These are phyloP conservation scores for Murraya koenigii DNA, from an alignment of 345 rosid species.

Conservation along the genomic window DNA sequence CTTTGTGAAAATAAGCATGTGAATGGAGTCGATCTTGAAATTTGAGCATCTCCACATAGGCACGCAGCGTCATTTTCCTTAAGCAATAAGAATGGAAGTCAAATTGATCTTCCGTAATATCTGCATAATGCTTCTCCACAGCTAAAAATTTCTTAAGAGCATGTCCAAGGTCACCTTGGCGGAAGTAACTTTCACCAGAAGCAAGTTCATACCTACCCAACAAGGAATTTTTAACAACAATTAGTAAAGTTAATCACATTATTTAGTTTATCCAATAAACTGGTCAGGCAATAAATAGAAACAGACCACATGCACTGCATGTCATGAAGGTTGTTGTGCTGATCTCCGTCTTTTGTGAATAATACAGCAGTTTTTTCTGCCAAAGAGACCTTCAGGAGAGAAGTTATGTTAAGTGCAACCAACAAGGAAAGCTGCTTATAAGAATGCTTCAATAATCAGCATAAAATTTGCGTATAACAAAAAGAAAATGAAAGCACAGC, in stretches of 20 bases:
- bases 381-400: conserved; percentile 61
- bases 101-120: conserved; percentile 96
- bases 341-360: conserved; percentile 98
- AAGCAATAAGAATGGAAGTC: conserved; percentile 99
- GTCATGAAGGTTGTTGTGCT: conserved; percentile 97
- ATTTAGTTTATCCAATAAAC: conserved; percentile 10
- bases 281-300: conserved; percentile 21
- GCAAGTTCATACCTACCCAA: conserved; percentile 94
- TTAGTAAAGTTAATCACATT: conserved; percentile 10
- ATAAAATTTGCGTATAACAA: background rate
- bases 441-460: conserved; percentile 1
- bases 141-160: conserved; percentile 91
- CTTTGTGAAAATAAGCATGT: conserved; percentile 89
- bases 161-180: conserved; percentile 95
- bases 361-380: conserved; percentile 93
- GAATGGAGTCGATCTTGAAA: conserved; percentile 97
- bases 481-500: conserved; percentile 5
- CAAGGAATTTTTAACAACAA: conserved; percentile 7
- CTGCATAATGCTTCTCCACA: conserved; percentile 99
- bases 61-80: conserved; percentile 94
- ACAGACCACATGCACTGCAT: conserved; percentile 99
- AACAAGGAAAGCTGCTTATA: background rate
- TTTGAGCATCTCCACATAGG: conserved; percentile 96
- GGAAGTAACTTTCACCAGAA: conserved; percentile 92
- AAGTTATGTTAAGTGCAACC: conserved; percentile 6